Base-by-base conservation (phyloP, 257 asterid species). In the Anisodus acutangulus region DNA sequence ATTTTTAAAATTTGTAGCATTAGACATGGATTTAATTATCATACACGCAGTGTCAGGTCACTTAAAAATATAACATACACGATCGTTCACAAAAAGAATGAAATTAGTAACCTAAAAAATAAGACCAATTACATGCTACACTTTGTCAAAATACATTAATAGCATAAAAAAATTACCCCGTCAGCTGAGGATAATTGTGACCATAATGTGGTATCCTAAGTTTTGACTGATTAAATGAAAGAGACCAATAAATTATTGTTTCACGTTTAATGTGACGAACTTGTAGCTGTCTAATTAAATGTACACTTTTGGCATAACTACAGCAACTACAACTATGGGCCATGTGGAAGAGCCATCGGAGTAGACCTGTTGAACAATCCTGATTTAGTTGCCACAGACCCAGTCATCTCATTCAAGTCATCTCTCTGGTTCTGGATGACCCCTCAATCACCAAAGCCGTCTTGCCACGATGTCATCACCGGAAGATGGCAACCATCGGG, bases 361-460 rank as follows among this genome's bases (percentile, higher is more conserved):
- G 84, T 0, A 0, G 74, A 87, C 74, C 62, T 87, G 3, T 31
- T 89, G 6, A 79, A 68, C 35, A 82, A 89, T n/a, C 91, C 91
- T 0, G 90, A 89, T 54, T 41, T 81, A 16, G 90, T 85, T 0
- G 87, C 88, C 5, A 87, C 22, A 3, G 84, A 89, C 3, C 9
- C 88, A 0, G 78, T 70, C 22, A 79, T 86, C 62, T 83, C 91
- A 11, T 88, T 88, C 83, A 86, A 86, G 80, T 66, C 91, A 2
- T 88, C 88, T 4, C 0, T 89, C 0, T 89, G 91, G 91, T 87
- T 89, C 26, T 89, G 91, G 90, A 85, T 83, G 90, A 87, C 91
- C 4, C 86, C 88, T 3, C 91, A 89, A 57, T 26, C 80, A 13
- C 83, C 84, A 43, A 89, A 87, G 59, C 91, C 90, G 0, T 87